Evolutionary conservation across 179 eudicot genomes (phyloP), one percentile per base, ranked within the genome.

Genomic region (Vitellaria paradoxa): DNA sequence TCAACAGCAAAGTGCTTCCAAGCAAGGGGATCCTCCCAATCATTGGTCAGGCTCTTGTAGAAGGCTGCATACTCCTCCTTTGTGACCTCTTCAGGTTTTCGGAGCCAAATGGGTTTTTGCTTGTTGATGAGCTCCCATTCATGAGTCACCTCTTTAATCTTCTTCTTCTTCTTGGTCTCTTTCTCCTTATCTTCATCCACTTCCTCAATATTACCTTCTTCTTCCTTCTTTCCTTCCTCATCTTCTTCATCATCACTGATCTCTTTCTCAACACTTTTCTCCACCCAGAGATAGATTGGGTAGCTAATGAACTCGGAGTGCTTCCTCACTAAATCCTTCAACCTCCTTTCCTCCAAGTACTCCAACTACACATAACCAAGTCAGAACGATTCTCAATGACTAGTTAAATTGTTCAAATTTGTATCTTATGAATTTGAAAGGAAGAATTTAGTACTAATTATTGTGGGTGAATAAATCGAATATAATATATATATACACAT

Each of bases 291-390:
- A 67, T 89, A 89, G 64, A 89, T 89, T 9, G 92, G 92, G 77
- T 89, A 87, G 84, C 92, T 89, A 6, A 89, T 87, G 53, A 89
- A 89, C n/a, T 89, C 92, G 0, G 90, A 87, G 57, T 87, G 90
- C 57, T 87, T 87, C 84, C 84, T 88, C 14, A 88, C 89, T 42
- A 85, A 87, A 68, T 87, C 88, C 82, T 89, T 89, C 76, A 89
- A 79, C 65, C 87, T 87, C 78, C 90, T 85, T 73, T 87, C 90
- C 55, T 89, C 92, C 85, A 85, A 75, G 76, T 87, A 87, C 53
- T 89, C 92, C 76, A 79, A 69, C 89, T 88, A 83, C 5, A 21
- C 21, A 63, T 24, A 63, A 63, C 6, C 8, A 63, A 23, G 42
- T 63, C 18, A 12, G 10, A 60, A 18, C 6, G 17, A 55, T 55